Evolutionary conservation across 352 stramenopile species (phyloP).

Genomic region (Pythium rhizo-oryzae): DNA sequence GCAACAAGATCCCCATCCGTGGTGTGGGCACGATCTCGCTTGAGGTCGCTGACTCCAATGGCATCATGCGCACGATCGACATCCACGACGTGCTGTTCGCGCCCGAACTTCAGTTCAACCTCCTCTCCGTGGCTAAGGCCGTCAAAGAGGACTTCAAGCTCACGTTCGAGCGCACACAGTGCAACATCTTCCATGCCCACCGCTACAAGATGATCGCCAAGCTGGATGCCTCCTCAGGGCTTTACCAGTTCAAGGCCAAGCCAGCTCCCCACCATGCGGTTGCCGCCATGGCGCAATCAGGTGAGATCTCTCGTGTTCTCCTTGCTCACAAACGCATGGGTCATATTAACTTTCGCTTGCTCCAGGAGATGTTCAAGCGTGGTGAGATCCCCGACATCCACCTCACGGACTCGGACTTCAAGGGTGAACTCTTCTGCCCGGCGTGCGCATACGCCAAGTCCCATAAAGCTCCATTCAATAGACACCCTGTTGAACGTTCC

Average conservation of each 20-base stretch:
- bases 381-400: constrained; percentile 3
- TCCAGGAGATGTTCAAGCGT: no score
- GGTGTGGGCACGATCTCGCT: constrained; percentile 10
- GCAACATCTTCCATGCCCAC: constrained; percentile 9
- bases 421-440: constrained; percentile 4
- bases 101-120: constrained; percentile 7
- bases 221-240: background rate
- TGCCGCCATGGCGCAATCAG: constrained; percentile 6
- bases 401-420: constrained; percentile 8
- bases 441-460: constrained; percentile 6
- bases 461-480: constrained; percentile 9
- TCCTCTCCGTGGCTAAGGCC: constrained; percentile 4
- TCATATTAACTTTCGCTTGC: no score
- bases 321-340: no score
- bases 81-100: constrained; percentile 11
- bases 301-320: constrained; percentile 5
- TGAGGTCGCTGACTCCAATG: constrained; percentile 6
- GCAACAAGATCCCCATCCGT: constrained; percentile 6
- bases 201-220: constrained; percentile 8
- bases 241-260: constrained; percentile 11
- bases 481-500: no score
- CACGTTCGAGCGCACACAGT: constrained; percentile 3
- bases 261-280: constrained; percentile 1
- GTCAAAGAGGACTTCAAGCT: constrained; percentile 8
- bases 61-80: constrained; percentile 3